Evolutionary conservation across 2,329 filamentous ascomycete genomes (phyloP).

Genomic region (Penicillium occitanis): DNA sequence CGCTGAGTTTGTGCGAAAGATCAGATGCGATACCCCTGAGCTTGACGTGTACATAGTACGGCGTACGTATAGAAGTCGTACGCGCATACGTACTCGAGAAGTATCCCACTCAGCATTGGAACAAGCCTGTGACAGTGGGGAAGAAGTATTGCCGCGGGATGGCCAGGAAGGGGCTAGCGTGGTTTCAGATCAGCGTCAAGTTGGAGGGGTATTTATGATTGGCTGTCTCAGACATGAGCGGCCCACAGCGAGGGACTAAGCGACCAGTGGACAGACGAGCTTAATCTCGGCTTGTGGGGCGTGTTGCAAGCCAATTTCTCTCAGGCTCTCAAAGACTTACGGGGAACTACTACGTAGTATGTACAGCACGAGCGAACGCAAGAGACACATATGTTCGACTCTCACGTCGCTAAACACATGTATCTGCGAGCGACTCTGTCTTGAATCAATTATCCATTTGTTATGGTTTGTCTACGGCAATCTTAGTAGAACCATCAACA

Average conservation of each 20-base stretch:
- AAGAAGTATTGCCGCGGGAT: constrained; percentile 14
- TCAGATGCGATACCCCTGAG: not conserved
- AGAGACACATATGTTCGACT: not conserved
- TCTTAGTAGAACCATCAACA: not conserved
- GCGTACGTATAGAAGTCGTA: not conserved
- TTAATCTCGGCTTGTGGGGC: constrained; percentile 13
- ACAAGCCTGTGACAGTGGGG: constrained; percentile 7
- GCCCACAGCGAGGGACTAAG: not conserved
- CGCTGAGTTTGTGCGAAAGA: not conserved
- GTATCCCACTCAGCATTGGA: not conserved
- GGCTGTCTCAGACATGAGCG: not conserved
- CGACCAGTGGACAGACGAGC: not conserved
- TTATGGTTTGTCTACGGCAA: not conserved
- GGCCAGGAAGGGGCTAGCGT: constrained; percentile 12
- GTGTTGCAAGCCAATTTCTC: not conserved
- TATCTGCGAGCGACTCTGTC: not conserved
- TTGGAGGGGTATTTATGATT: not conserved
- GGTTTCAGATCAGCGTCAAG: constrained; percentile 22
- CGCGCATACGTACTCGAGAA: not conserved
- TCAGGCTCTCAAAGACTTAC: too few relatives aligned
- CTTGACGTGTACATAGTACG: not conserved
- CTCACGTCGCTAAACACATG: not conserved
- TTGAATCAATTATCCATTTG: not conserved
- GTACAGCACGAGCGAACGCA: not conserved
- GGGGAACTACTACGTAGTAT: too few relatives aligned